Base-by-base conservation (phyloP, 2,329 filamentous ascomycete genomes). In the Camillea tinctor region DNA sequence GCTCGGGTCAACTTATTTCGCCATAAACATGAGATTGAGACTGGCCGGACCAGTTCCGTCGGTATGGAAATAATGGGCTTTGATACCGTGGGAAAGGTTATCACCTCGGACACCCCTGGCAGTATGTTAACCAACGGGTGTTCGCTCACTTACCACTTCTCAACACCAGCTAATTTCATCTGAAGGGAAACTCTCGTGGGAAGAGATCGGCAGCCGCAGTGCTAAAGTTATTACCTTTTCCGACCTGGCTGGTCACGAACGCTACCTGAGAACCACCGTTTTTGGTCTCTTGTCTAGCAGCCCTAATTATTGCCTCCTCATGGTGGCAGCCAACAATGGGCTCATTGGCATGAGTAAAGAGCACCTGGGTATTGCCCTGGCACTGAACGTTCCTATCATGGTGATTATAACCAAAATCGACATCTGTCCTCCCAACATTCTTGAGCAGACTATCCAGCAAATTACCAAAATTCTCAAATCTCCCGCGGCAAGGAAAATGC, bases 21-120 rank as follows among this genome's bases (percentile, higher is more conserved):
- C 17, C 95, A 99, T 76, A 98, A 99, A 77, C 95, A 99, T 72
- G 95, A 99, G 77, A 90, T 98, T 49, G 95, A 99, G 76, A 95
- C 91, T 52, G 95, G 95, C 1, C 85, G 95, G 66, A 99, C 95
- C 9, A 97, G 92, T 73, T 97, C 93, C 0, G 95, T 99, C 0
- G 94, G 95, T 50, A 96, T 98, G 93, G 95, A 99, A 75, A 98
- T 98, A 63, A 93, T 98, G 89, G 95, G 95, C 1, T 99, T 97
- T 69, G 93, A 98, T 75, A 92, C 90, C 55, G 84, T 85, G 58
- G 94, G 95, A 24, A 86, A 93, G 23, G 89, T 97, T 24, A 85
- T 98, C 17, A 86, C 88, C 17, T 94, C 91, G 48, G 90, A 90
- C 60, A 90, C 89, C 0, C 91, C 93, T 1, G 94, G 93, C 1